Percentiles rank a stretch among this genome's conserved stretches.
These are phyloP conservation scores for Aspergillus japonicus DNA, from an alignment of 2,329 filamentous ascomycete genomes.

Conservation along the genomic window DNA sequence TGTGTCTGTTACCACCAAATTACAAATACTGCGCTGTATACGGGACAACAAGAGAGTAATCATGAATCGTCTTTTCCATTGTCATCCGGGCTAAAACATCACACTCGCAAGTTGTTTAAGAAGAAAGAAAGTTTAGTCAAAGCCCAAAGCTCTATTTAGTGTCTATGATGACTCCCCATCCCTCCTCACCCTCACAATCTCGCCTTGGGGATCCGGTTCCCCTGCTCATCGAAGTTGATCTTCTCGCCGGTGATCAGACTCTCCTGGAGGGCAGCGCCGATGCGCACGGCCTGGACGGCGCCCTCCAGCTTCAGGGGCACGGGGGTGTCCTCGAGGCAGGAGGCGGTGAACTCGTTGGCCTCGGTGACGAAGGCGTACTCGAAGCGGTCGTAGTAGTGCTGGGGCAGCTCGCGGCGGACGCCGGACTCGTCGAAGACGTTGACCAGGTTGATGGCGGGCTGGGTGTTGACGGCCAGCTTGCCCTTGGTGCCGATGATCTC, in stretches of 20 bases:
- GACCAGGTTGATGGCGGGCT: constrained; percentile 58
- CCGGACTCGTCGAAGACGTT: constrained; percentile 56
- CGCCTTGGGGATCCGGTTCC: background rate
- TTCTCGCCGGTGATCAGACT: background rate
- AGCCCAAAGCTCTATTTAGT: background rate
- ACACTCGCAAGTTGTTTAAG: background rate
- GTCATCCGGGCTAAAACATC: background rate
- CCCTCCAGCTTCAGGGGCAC: background rate
- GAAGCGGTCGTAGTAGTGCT: constrained; percentile 65
- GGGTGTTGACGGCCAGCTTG: constrained; percentile 61
- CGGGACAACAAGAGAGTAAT: background rate
- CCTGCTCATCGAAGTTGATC: background rate
- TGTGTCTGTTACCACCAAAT: no score
- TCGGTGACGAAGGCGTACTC: constrained; percentile 64
- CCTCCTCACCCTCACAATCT: background rate
- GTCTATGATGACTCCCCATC: background rate
- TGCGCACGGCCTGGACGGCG: background rate
- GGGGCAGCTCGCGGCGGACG: constrained; percentile 60
- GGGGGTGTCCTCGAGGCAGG: background rate
- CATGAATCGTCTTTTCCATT: background rate
- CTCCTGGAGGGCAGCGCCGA: background rate
- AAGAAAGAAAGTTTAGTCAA: background rate
- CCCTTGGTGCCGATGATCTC: constrained; percentile 67
- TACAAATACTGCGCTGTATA: no score
- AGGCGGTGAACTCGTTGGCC: constrained; percentile 57